phyloP scores from a whole-genome alignment of 257 asterid genomes.

The Henckelia pumila region DNA sequence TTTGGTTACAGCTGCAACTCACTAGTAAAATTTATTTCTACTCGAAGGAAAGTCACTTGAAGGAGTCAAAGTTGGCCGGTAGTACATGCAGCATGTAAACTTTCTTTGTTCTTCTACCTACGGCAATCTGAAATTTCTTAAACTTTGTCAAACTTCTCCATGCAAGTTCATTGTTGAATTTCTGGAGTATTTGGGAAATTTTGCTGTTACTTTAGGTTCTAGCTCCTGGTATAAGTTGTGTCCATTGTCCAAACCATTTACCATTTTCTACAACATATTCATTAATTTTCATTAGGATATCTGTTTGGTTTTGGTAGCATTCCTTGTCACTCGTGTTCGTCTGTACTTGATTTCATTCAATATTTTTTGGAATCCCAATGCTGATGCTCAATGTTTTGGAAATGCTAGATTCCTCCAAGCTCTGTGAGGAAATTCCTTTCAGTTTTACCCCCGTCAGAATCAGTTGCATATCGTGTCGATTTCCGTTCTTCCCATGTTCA shows the following conservation, averaged over 20 bases:
- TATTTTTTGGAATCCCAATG: constrained; percentile 22
- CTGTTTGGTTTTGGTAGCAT: too few species aligned
- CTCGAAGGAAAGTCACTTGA: background rate
- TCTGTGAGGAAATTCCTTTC: constrained; percentile 79
- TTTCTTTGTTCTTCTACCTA: constrained; percentile 7
- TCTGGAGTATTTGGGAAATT: constrained; percentile 7
- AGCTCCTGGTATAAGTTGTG: background rate
- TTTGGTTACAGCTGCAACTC: constrained; percentile 2
- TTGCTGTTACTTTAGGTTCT: constrained; percentile 6
- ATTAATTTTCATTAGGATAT: constrained; percentile 8
- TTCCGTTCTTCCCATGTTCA: constrained; percentile 91
- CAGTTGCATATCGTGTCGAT: constrained; percentile 77
- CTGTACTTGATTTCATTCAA: constrained; percentile 24
- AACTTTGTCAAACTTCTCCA: constrained; percentile 13
- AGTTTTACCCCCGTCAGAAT: constrained; percentile 77
- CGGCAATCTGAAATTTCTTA: constrained; percentile 4
- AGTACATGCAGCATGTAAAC: background rate
- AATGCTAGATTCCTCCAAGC: constrained; percentile 72
- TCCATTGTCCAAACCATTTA: constrained; percentile 17
- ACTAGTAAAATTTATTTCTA: background rate
- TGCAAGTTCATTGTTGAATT: constrained; percentile 16
- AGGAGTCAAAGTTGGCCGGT: too few species aligned
- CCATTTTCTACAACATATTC: background rate
- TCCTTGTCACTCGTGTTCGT: constrained; percentile 20
- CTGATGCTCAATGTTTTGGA: constrained; percentile 28